These are phyloP conservation scores for Yamadazyma aaseri DNA, from an alignment of 1,139 yeast species.

Conservation along the genomic window DNA sequence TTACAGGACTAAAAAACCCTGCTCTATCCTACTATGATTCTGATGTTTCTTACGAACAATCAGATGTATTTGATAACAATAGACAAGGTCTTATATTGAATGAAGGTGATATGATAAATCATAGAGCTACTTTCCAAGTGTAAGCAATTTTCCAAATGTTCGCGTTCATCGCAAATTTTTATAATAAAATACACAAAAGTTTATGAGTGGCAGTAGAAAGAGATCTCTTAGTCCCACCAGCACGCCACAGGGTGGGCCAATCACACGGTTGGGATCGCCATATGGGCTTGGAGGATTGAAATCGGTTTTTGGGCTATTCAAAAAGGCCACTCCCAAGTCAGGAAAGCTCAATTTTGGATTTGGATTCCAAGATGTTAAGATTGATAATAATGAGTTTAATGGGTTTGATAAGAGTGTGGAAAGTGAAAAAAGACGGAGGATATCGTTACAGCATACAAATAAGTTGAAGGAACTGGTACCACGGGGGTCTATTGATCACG, in stretches of 20 bases:
- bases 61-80: slow-evolving; percentile 31
- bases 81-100: slow-evolving; percentile 29
- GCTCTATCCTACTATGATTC: slow-evolving; percentile 43
- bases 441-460: slow-evolving; percentile 25
- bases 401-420: slow-evolving; percentile 17
- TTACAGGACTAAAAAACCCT: slow-evolving; percentile 45
- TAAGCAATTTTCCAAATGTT: no score
- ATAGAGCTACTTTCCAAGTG: slow-evolving; percentile 14
- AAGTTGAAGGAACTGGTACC: slow-evolving; percentile 23
- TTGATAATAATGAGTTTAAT: slow-evolving; percentile 1
- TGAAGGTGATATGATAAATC: slow-evolving; percentile 15
- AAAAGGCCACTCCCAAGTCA: not conserved
- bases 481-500: slow-evolving; percentile 15
- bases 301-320: slow-evolving; percentile 9
- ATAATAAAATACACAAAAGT: not conserved
- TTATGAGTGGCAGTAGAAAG: slow-evolving; percentile 9
- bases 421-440: slow-evolving; percentile 30
- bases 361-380: not conserved
- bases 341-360: slow-evolving; percentile 1
- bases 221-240: slow-evolving; percentile 18
- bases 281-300: slow-evolving; percentile 5
- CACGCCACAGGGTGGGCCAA: not conserved
- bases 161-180: not conserved
- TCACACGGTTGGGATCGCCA: not conserved
- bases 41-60: slow-evolving; percentile 22